Conservation (phyloP, 1,139 yeast genomes). For the Spathaspora sp. region DNA sequence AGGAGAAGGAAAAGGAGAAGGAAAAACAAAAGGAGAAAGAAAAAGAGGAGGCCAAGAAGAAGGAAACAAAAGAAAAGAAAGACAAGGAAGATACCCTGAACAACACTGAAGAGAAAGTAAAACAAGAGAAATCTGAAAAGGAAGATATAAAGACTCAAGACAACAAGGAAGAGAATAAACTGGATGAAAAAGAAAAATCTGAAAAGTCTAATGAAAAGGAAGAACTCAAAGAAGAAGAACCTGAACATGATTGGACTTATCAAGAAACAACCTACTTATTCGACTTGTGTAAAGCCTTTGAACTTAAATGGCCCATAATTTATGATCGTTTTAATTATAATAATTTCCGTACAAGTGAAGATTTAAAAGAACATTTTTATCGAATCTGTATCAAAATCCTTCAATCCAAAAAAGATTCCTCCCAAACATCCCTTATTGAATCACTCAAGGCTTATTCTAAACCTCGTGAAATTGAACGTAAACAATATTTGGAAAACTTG, state of each 20-base stretch:
- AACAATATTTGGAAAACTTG: slow-evolving; percentile 73
- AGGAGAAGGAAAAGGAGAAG: slow-evolving; percentile 10
- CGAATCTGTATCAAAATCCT: slow-evolving; percentile 38
- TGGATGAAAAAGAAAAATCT: slow-evolving; percentile 7
- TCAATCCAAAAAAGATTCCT: slow-evolving; percentile 32
- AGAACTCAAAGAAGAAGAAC: slow-evolving; percentile 4
- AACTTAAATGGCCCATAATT: slow-evolving; percentile 84
- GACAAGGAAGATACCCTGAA: slow-evolving; percentile 5
- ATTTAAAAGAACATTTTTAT: slow-evolving; percentile 81
- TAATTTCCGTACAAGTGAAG: slow-evolving; percentile 57
- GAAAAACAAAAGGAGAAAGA: slow-evolving; percentile 6
- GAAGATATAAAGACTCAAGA: slow-evolving; percentile 6
- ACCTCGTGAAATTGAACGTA: slow-evolving; percentile 70
- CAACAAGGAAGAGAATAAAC: slow-evolving; percentile 2
- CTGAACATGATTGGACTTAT: slow-evolving; percentile 54
- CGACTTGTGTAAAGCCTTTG: slow-evolving; percentile 68
- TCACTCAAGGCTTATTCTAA: slow-evolving; percentile 59
- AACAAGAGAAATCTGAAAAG: slow-evolving; percentile 1
- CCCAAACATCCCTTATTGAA: slow-evolving; percentile 47
- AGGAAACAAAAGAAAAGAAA: slow-evolving; percentile 1
- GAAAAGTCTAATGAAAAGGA: slow-evolving; percentile 2
- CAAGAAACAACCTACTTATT: slow-evolving; percentile 79
- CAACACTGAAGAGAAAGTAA: slow-evolving; percentile 6
- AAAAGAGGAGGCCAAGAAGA: slow-evolving; percentile 7
- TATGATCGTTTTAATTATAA: slow-evolving; percentile 64